Conservation (phyloP, 805 yeast species). For the Saccharomycopsis babjevae region DNA sequence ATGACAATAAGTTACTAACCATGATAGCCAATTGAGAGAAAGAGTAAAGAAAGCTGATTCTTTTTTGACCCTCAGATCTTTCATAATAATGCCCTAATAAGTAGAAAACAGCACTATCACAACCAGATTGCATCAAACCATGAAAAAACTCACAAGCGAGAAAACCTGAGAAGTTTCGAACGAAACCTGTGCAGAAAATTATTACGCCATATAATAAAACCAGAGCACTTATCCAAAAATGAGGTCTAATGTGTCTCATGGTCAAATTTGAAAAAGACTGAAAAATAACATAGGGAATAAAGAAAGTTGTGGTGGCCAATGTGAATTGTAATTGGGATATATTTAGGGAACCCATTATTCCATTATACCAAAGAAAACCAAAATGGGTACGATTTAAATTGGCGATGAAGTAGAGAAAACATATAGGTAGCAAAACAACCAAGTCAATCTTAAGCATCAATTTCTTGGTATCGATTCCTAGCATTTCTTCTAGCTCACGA, state of each 20-base stretch:
- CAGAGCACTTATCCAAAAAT: slow-evolving; percentile 31
- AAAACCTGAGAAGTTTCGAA: slow-evolving; percentile 28
- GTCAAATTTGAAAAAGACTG: slow-evolving; percentile 28
- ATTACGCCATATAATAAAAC: slow-evolving; percentile 33
- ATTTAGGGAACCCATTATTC: slow-evolving; percentile 42
- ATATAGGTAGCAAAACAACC: slow-evolving; percentile 59
- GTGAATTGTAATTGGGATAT: slow-evolving; percentile 50
- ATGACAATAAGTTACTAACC: slow-evolving; percentile 1
- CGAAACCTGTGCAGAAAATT: slow-evolving; percentile 36
- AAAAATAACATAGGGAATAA: slow-evolving; percentile 13
- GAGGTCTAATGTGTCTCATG: slow-evolving; percentile 32
- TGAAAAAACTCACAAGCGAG: slow-evolving; percentile 34
- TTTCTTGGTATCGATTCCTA: slow-evolving; percentile 39
- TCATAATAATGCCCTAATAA: slow-evolving; percentile 34
- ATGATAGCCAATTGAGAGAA: slow-evolving; percentile 1
- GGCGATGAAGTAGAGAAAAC: slow-evolving; percentile 56
- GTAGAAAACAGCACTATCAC: slow-evolving; percentile 38
- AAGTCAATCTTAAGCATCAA: slow-evolving; percentile 55
- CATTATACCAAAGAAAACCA: slow-evolving; percentile 60
- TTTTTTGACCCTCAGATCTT: slow-evolving; percentile 31
- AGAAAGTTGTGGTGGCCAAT: slow-evolving; percentile 24
- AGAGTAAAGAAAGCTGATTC: slow-evolving; percentile 27
- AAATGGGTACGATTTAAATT: slow-evolving; percentile 68
- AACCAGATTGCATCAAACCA: slow-evolving; percentile 35
- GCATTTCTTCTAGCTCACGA: slow-evolving; percentile 29